Base-by-base conservation (phyloP, 306 rosid species). In the Luffa acutangula region DNA sequence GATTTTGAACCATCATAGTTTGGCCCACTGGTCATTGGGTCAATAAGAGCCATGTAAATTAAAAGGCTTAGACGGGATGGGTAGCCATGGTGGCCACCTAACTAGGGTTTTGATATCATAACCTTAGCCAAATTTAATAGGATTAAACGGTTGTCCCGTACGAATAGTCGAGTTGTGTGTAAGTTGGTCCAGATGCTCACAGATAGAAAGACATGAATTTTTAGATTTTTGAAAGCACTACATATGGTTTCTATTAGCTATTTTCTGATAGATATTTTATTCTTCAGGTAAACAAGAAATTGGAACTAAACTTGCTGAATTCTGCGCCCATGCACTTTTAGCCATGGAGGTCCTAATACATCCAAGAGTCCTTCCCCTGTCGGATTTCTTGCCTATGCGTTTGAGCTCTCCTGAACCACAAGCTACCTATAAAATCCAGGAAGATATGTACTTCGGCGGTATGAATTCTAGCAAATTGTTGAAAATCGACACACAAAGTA, bases 291-390 rank as follows among this genome's bases (percentile, higher is more conserved):
- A 85, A 87, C 90, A 79, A 84, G 90, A 86, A 85, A 81, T 81
- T 46, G 92, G 92, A 81, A 86, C 97, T 49, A 87, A 88, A 80
- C 87, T 92, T 66, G 88, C 92, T 8, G 96, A 88, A 58, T 95
- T 95, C 84, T 92, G 98, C 75, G 86, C 88, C n/a, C 90, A 86
- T 81, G 96, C 98, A 31, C 88, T 95, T 73, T 87, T 92, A 85
- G 85, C 89, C 81, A 82, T 92, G 86, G 98, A 95, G 79, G 93
- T 92, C 80, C 95, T 95, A 59, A 83, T 95, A 84, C 97, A 95
- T 90, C 97, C 97, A 17, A 90, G 97, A 88, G 89, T 86, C 58
- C 92, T 87, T 82, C 90, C 95, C 4, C 79, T 91, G 76, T 80
- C 78, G 7, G 90, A 89, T 84, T 82, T 81, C 69, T 31, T 83